phyloP scores from a whole-genome alignment of 2,329 filamentous ascomycete species.

The Pseudocercospora musae region DNA sequence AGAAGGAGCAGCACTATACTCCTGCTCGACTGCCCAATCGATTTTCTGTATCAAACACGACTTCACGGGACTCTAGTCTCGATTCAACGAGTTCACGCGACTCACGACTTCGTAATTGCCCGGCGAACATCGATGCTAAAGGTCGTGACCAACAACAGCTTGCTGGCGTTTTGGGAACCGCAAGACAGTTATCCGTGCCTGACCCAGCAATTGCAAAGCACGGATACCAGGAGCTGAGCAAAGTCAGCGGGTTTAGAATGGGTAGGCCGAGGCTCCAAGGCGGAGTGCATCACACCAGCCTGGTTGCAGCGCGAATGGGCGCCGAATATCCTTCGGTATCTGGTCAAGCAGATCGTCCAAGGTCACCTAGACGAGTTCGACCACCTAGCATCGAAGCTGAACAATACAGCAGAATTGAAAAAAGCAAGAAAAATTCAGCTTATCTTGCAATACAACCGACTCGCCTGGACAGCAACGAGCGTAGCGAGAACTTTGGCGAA shows the following conservation, averaged over 20 bases:
- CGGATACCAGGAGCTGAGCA: background rate
- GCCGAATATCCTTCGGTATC: background rate
- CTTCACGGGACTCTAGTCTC: background rate
- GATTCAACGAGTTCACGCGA: background rate
- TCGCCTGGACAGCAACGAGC: background rate
- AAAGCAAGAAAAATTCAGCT: background rate
- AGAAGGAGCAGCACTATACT: conserved; percentile 10
- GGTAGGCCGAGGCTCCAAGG: background rate
- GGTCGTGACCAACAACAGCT: background rate
- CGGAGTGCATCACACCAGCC: background rate
- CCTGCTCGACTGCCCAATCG: background rate
- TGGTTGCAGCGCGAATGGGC: background rate
- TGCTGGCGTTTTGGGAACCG: background rate
- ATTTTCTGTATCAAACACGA: background rate
- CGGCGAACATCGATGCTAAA: background rate
- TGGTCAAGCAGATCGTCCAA: background rate
- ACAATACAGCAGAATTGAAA: background rate
- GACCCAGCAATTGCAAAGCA: background rate
- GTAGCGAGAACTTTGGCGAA: conserved; percentile 31
- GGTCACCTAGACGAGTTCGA: background rate
- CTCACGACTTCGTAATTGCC: background rate
- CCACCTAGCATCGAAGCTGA: background rate
- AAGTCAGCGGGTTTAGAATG: background rate
- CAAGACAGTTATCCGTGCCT: background rate
- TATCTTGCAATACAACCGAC: background rate